These are phyloP conservation scores for Nymphaea thermarum DNA, from an alignment of 164 flowering plant genomes.

Conservation along the genomic window DNA sequence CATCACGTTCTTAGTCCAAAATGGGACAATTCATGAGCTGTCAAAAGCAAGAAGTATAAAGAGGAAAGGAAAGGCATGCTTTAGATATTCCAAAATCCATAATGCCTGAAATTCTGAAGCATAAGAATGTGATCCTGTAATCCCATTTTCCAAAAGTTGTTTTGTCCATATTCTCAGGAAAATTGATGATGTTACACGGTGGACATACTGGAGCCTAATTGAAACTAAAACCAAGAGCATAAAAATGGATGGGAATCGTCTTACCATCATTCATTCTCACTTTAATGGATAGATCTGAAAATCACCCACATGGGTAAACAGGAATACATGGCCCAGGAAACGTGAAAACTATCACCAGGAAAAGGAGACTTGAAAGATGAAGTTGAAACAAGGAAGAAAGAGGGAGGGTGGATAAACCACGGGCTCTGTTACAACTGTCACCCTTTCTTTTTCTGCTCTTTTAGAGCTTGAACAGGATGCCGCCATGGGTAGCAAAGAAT, in stretches of 20 bases:
- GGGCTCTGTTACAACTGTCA: background rate
- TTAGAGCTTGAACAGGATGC: conserved; percentile 18
- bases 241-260: background rate
- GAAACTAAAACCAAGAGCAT: background rate
- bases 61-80: background rate
- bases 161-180: background rate
- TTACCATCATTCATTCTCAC: background rate
- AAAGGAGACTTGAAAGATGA: no score
- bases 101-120: background rate
- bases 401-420: background rate
- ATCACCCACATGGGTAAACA: background rate
- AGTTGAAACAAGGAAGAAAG: background rate
- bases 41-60: background rate
- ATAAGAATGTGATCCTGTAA: background rate
- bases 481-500: conserved; percentile 24
- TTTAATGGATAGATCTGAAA: background rate
- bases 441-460: background rate
- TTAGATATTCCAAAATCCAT: background rate
- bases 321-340: background rate
- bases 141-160: background rate
- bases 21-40: background rate
- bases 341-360: no score
- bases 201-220: background rate
- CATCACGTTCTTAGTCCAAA: no score
- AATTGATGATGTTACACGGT: background rate